phyloP scores from a whole-genome alignment of 2,329 filamentous ascomycete species.

The Zopfia rhizophila region DNA sequence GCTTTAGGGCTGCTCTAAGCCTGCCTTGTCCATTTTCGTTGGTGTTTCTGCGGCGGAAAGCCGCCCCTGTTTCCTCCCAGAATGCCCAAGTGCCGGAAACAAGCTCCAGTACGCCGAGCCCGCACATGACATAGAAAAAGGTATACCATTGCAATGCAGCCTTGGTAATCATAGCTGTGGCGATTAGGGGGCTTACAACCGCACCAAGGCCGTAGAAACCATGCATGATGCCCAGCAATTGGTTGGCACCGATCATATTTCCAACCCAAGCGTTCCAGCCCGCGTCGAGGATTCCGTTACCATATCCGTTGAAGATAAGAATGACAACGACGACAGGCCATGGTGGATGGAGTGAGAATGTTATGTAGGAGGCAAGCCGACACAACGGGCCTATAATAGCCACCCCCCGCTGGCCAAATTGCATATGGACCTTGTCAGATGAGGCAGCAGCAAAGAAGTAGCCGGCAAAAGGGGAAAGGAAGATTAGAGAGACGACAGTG shows the following conservation, averaged over 20 bases:
- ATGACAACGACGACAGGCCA: constrained; percentile 70
- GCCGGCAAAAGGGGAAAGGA: constrained; percentile 70
- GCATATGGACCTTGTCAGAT: constrained; percentile 70
- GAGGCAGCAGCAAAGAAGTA: constrained; percentile 68
- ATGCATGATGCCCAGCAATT: constrained; percentile 75
- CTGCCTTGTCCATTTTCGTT: no score
- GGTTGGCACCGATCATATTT: constrained; percentile 74
- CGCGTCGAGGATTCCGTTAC: constrained; percentile 72
- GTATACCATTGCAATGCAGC: constrained; percentile 69
- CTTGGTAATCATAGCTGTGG: constrained; percentile 74
- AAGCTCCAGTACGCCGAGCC: no score
- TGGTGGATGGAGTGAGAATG: constrained; percentile 71
- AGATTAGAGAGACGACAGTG: constrained; percentile 69
- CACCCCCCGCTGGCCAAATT: constrained; percentile 73
- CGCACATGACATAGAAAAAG: constrained; percentile 79
- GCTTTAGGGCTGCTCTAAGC: no score
- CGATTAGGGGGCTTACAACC: constrained; percentile 72
- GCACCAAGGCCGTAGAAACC: constrained; percentile 75
- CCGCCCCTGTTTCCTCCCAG: no score
- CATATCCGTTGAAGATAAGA: constrained; percentile 73
- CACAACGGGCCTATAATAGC: constrained; percentile 69
- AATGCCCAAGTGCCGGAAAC: no score
- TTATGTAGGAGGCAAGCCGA: constrained; percentile 69
- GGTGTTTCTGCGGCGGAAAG: no score
- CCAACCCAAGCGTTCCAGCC: constrained; percentile 70